These are phyloP conservation scores for Aphanomyces astaci DNA, from an alignment of 352 stramenopile species.

Conservation along the genomic window DNA sequence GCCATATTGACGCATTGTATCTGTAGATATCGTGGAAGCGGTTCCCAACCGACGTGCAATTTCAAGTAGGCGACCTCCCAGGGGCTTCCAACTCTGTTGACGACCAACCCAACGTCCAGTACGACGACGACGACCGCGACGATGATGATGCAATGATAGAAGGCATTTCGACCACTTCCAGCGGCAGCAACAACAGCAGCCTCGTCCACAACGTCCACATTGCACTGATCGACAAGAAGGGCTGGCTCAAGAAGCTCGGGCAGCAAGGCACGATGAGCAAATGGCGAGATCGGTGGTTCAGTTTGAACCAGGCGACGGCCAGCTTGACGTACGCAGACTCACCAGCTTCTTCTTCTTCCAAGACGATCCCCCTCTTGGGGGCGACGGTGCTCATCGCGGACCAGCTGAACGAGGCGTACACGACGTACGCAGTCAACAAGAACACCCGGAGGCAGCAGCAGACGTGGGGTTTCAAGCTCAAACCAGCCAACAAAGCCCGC, in stretches of 20 bases:
- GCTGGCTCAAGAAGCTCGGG: constrained; percentile 6
- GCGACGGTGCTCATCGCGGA: constrained; percentile 65
- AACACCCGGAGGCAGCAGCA: constrained; percentile 69
- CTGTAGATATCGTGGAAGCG: constrained; percentile 29
- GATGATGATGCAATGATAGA: background rate
- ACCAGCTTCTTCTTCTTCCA: background rate
- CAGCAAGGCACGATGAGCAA: constrained; percentile 17
- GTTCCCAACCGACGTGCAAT: constrained; percentile 20
- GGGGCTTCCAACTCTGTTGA: too few relatives aligned
- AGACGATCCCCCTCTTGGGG: constrained; percentile 49
- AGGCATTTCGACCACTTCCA: constrained; percentile 29
- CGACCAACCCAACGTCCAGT: too few relatives aligned
- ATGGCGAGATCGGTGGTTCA: constrained; percentile 4
- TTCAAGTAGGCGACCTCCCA: constrained; percentile 15
- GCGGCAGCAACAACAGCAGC: background rate
- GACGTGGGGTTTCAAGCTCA: constrained; percentile 83
- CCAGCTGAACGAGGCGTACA: constrained; percentile 84
- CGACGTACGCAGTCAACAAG: constrained; percentile 76
- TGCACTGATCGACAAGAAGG: constrained; percentile 30
- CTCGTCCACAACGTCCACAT: background rate
- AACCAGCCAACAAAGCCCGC: constrained; percentile 59
- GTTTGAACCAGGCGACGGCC: background rate
- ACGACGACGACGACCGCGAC: constrained; percentile 6
- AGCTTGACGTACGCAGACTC: background rate
- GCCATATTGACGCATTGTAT: background rate